Evolutionary conservation across 352 stramenopile genomes (phyloP).

Genomic region (Pythium dissotocum): DNA sequence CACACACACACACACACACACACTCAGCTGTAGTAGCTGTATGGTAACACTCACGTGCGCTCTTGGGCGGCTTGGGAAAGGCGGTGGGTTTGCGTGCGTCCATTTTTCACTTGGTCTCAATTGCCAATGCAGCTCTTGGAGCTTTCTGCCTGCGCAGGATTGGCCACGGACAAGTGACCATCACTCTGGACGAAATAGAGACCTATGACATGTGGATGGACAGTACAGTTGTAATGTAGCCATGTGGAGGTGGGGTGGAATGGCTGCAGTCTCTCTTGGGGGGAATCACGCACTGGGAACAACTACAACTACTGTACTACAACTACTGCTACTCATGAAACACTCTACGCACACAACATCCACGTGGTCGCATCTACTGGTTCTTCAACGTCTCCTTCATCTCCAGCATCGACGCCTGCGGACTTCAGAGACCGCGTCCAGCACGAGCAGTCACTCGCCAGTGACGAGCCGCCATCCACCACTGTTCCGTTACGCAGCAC

Average conservation of each 20-base stretch:
- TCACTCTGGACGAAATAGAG: slow-evolving; percentile 8
- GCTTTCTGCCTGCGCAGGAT: neutral
- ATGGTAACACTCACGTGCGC: slow-evolving; percentile 41
- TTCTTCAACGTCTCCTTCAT: neutral
- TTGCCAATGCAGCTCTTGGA: neutral
- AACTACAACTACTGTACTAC: neutral
- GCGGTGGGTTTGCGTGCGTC: slow-evolving; percentile 28
- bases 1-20: slow-evolving; percentile 1
- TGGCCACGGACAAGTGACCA: slow-evolving; percentile 5
- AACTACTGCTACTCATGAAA: neutral
- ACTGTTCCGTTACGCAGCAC: neutral
- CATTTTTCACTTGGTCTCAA: slow-evolving; percentile 1
- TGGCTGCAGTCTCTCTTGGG: neutral
- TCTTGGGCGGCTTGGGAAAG: slow-evolving; percentile 62
- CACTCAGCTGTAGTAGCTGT: too few relatives aligned
- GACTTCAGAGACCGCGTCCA: slow-evolving; percentile 6
- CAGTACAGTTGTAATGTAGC: neutral
- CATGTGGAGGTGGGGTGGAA: neutral
- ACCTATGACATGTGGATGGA: slow-evolving; percentile 7
- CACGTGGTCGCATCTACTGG: neutral
- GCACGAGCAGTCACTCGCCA: slow-evolving; percentile 12
- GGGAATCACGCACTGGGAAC: too few relatives aligned
- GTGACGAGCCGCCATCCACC: neutral
- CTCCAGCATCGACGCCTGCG: neutral
- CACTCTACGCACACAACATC: slow-evolving; percentile 14